phyloP scores from a whole-genome alignment of 2,329 filamentous ascomycete species.

The Paracoccidioides lutzii region DNA sequence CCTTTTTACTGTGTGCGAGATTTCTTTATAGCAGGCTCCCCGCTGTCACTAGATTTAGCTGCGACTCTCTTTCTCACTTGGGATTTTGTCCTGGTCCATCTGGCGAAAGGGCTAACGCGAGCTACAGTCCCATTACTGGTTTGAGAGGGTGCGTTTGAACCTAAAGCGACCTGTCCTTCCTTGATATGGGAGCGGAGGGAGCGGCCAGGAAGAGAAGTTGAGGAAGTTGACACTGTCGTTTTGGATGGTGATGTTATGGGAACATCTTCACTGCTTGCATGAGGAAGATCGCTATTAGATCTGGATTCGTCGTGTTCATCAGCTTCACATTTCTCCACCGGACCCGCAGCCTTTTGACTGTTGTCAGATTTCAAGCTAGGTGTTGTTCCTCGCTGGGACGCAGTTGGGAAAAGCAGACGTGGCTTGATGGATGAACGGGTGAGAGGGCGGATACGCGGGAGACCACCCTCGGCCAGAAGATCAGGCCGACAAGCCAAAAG shows the following conservation, averaged over 20 bases:
- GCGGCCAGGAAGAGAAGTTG: conserved; percentile 23
- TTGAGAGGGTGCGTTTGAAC: conserved; percentile 12
- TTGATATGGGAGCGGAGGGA: conserved; percentile 22
- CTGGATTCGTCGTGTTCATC: not conserved
- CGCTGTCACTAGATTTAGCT: conserved; percentile 16
- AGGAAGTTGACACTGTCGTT: conserved; percentile 16
- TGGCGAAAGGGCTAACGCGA: conserved; percentile 28
- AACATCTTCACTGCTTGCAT: conserved; percentile 2
- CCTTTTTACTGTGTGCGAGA: conserved; percentile 7
- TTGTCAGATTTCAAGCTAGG: conserved; percentile 27
- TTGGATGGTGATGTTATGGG: conserved; percentile 15
- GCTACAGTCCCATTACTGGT: conserved; percentile 18
- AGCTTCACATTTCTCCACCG: conserved; percentile 30
- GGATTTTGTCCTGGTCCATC: conserved; percentile 27
- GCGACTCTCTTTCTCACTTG: conserved; percentile 25
- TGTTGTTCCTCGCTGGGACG: conserved; percentile 25
- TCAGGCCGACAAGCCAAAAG: conserved; percentile 29
- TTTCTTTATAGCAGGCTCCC: conserved; percentile 7
- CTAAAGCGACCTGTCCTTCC: conserved; percentile 15
- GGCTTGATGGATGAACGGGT: conserved; percentile 48
- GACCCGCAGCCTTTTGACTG: conserved; percentile 44
- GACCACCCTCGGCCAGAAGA: conserved; percentile 20
- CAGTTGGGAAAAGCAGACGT: conserved; percentile 44
- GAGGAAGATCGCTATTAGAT: not conserved
- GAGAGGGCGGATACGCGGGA: conserved; percentile 34